Evolutionary conservation across 2,329 filamentous ascomycete genomes (phyloP), one percentile per base, ranked within the genome.

Genomic region (Lecanosticta acicola): DNA sequence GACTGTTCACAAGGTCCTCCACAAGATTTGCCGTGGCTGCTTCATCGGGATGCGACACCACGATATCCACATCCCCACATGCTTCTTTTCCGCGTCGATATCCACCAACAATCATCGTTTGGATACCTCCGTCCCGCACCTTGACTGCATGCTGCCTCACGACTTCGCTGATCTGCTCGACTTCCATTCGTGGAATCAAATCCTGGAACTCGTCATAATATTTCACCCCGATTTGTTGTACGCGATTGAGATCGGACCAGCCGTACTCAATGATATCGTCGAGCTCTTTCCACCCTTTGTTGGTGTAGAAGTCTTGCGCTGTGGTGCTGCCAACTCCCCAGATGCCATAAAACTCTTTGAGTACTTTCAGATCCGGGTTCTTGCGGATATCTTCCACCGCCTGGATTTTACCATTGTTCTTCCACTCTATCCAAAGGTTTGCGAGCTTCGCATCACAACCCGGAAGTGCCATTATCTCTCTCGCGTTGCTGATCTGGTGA

Each of bases 191-290:
- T 0, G 87, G 77, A 3, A 97, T 87, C 11, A 78, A 80, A 13
- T 75, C 67, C 37, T 78, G 70, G 45, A 98, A 85, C 53, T 97
- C 91, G 26, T 94, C 85, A 63, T 94, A 95, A 67, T 83, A 96
- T 63, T 97, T 97, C 36, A 96, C 73, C 0, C 93, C 91, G 45
- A 97, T 94, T 63, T 97, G 89, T 66, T 96, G 91, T 1, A 87
- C 85, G 10, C 89, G 80, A 0, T 76, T 84, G 1, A 97, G 72
- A 0, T 66, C 73, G 16, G 72, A 64, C 91, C 91, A 97, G 9
- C 86, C 89, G 58, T 81, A 77, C 59, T 94, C 85, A 33, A 95
- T 74, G 2, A 97, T 71, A 58, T 97, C 90, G 58, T 96, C 88
- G 0, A 95, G 71, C 49, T 93, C 85, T 49, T 80, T 76, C 87